phyloP scores from a whole-genome alignment of 768 basidiomycete species.

The Tulasnella sp. region DNA sequence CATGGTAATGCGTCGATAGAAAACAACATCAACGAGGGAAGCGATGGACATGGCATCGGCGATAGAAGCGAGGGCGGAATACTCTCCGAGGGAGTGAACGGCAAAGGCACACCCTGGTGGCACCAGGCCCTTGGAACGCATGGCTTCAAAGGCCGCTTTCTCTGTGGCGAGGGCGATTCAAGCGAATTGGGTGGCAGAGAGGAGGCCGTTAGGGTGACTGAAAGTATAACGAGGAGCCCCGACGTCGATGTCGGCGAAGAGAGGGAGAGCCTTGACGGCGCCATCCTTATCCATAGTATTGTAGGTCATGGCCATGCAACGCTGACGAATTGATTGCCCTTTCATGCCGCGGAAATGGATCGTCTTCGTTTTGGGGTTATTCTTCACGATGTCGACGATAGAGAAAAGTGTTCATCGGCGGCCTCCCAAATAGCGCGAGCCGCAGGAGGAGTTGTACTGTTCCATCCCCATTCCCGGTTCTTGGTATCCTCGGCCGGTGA shows the following conservation, averaged over 20 bases:
- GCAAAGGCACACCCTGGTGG: conserved; percentile 71
- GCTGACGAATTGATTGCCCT: conserved; percentile 99
- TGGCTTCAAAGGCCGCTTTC: no score
- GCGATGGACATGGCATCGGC: conserved; percentile 94
- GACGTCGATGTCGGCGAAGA: conserved; percentile 85
- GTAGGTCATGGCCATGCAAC: conserved; percentile 78
- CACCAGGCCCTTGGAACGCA: conserved; percentile 88
- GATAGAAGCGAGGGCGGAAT: conserved; percentile 41
- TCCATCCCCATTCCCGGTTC: conserved; percentile 97
- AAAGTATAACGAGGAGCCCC: conserved; percentile 95
- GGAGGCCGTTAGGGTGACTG: conserved; percentile 86
- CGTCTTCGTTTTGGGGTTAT: no score
- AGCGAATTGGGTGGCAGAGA: conserved; percentile 84
- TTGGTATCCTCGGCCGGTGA: conserved; percentile 41
- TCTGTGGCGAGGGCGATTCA: conserved; percentile 23
- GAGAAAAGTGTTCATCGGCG: conserved; percentile 74
- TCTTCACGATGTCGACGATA: no score
- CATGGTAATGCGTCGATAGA: conserved; percentile 99
- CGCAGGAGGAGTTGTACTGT: conserved; percentile 77
- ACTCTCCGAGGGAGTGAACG: no score
- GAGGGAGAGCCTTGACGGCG: conserved; percentile 88
- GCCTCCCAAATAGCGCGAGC: conserved; percentile 96
- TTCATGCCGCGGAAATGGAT: no score
- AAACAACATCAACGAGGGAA: conserved; percentile 95
- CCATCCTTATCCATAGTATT: conserved; percentile 96